Evolutionary conservation across 2,329 filamentous ascomycete species (phyloP).

Genomic region (Colletotrichum sp.): DNA sequence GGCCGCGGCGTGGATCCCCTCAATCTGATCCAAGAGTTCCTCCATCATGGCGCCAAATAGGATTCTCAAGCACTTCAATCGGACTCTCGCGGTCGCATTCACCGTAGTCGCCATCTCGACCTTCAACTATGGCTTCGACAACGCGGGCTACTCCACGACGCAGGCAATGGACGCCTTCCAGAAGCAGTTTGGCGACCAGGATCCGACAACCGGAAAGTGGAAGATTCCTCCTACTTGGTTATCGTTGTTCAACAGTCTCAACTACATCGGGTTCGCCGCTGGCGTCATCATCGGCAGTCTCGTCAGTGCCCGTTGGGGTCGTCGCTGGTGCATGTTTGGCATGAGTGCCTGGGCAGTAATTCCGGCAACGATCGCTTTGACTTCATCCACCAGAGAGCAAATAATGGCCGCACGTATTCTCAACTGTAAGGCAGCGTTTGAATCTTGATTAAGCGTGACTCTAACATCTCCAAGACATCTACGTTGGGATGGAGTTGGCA

Average conservation of each 20-base stretch:
- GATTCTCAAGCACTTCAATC: slow-evolving; percentile 12
- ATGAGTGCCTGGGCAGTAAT: slow-evolving; percentile 42
- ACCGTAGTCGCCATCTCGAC: slow-evolving; percentile 36
- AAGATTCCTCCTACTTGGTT: slow-evolving; percentile 33
- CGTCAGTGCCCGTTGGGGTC: slow-evolving; percentile 34
- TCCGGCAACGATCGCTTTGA: slow-evolving; percentile 36
- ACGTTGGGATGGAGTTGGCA: slow-evolving; percentile 44
- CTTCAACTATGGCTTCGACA: slow-evolving; percentile 46
- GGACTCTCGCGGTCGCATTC: slow-evolving; percentile 21
- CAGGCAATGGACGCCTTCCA: slow-evolving; percentile 42
- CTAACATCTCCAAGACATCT: slow-evolving; percentile 27
- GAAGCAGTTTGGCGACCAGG: slow-evolving; percentile 34
- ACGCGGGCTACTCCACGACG: slow-evolving; percentile 34
- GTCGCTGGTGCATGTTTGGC: slow-evolving; percentile 37
- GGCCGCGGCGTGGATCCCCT: not conserved
- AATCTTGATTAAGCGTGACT: not conserved
- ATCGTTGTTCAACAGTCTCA: slow-evolving; percentile 39
- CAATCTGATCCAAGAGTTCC: not conserved
- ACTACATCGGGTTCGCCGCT: slow-evolving; percentile 35
- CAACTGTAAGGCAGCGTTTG: slow-evolving; percentile 25
- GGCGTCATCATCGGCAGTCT: slow-evolving; percentile 29
- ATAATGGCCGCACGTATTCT: slow-evolving; percentile 40
- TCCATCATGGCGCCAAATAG: not conserved
- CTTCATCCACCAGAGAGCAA: slow-evolving; percentile 31
- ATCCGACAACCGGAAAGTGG: slow-evolving; percentile 22